Conservation (phyloP, 2,329 filamentous ascomycete species). For the Alternaria triticimaculans region DNA sequence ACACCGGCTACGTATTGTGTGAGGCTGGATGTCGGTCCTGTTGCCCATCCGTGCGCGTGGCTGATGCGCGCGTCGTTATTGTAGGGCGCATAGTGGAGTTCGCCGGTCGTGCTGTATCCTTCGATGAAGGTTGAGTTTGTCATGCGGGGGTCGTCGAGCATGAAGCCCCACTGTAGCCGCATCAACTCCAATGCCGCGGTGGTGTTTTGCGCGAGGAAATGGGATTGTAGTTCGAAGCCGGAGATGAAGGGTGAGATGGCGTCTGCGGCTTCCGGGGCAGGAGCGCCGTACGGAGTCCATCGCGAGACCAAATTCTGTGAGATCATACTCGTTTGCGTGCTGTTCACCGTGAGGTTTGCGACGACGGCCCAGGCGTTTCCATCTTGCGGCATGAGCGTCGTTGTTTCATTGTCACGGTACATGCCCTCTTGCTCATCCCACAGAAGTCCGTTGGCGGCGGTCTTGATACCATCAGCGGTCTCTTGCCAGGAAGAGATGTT, state of each 20-base stretch:
- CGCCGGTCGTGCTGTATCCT: slow-evolving; percentile 56
- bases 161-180: slow-evolving; percentile 61
- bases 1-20: slow-evolving; percentile 54
- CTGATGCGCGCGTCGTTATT: slow-evolving; percentile 56
- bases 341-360: slow-evolving; percentile 45
- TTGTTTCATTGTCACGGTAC: slow-evolving; percentile 63
- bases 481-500: slow-evolving; percentile 52
- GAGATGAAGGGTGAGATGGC: slow-evolving; percentile 58
- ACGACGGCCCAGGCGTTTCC: slow-evolving; percentile 54
- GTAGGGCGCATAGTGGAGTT: slow-evolving; percentile 59
- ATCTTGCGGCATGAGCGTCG: slow-evolving; percentile 58
- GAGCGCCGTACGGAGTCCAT: slow-evolving; percentile 56
- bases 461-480: slow-evolving; percentile 52
- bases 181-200: slow-evolving; percentile 53
- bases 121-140: slow-evolving; percentile 62
- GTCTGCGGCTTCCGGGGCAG: slow-evolving; percentile 55
- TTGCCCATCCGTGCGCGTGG: slow-evolving; percentile 61
- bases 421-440: slow-evolving; percentile 59
- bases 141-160: slow-evolving; percentile 62
- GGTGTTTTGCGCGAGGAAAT: slow-evolving; percentile 51
- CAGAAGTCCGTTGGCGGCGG: slow-evolving; percentile 56
- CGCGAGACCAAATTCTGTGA: slow-evolving; percentile 40
- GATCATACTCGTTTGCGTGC: slow-evolving; percentile 40
- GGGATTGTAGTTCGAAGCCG: slow-evolving; percentile 56
- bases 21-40: slow-evolving; percentile 55